Percentiles rank a stretch among this genome's conserved stretches.
Evolutionary conservation across 176 grass and related monocot species (phyloP).

Genomic region (Lolium rigidum): DNA sequence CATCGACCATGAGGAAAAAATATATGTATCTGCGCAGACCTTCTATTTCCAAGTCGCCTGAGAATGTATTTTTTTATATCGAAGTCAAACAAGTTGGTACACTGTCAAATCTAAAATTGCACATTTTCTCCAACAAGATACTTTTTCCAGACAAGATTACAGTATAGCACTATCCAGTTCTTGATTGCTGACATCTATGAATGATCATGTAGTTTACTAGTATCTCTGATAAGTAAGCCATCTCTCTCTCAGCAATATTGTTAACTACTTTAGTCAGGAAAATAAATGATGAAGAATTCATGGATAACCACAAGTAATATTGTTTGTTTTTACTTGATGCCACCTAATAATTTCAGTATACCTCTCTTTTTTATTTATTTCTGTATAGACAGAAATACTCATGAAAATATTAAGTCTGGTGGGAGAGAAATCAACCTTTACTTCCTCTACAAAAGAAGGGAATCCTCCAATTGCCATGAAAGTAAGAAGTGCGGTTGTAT

Average conservation of each 20-base stretch:
- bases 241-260: not conserved
- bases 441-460: constrained; percentile 53
- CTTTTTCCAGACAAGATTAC: not conserved
- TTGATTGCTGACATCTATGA: not conserved
- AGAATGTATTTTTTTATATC: not conserved
- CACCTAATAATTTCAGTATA: not conserved
- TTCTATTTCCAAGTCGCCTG: not conserved
- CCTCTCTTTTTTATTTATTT: not conserved
- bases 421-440: constrained; percentile 16
- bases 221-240: not conserved
- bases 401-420: not conserved
- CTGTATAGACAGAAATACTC: not conserved
- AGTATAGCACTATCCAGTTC: not conserved
- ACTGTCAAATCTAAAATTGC: not conserved
- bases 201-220: not conserved
- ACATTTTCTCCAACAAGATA: not conserved
- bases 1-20: not conserved
- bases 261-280: not conserved
- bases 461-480: constrained; percentile 65
- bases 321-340: not conserved
- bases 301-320: not conserved
- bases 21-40: not conserved
- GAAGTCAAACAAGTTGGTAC: not conserved
- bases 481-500: constrained; percentile 41
- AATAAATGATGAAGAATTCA: not conserved